These are phyloP conservation scores for Ligustrum vulgare DNA, from an alignment of 257 asterid species.

Conservation along the genomic window DNA sequence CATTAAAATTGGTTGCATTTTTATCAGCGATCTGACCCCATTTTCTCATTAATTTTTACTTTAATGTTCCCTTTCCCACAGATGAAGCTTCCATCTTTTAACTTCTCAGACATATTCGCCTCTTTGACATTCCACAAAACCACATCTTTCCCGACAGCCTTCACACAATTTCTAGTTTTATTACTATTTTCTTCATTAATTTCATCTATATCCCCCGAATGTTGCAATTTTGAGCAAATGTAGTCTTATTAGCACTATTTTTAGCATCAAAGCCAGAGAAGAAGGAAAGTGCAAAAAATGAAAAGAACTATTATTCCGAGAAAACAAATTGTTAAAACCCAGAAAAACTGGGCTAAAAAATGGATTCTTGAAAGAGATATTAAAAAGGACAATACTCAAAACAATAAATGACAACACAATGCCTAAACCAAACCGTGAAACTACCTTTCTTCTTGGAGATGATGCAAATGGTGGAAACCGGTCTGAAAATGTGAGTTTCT, in stretches of 20 bases:
- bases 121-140: conserved; percentile 30
- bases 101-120: conserved; percentile 34
- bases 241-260: conserved; percentile 25
- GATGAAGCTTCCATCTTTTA: conserved; percentile 28
- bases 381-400: conserved; percentile 42
- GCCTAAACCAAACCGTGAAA: conserved; percentile 38
- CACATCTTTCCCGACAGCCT: conserved; percentile 28
- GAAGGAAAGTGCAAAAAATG: conserved; percentile 45
- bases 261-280: conserved; percentile 19
- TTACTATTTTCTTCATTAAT: conserved; percentile 34
- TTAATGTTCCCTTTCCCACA: conserved; percentile 25
- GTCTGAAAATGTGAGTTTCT: too few relatives aligned
- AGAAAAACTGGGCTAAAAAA: conserved; percentile 45
- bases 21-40: conserved; percentile 23
- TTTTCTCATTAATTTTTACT: conserved; percentile 17
- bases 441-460: too few relatives aligned
- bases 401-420: conserved; percentile 46
- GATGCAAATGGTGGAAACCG: too few relatives aligned
- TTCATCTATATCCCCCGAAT: conserved; percentile 20
- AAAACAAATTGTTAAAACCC: conserved; percentile 39
- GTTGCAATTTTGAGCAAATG: conserved; percentile 14
- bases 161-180: conserved; percentile 23
- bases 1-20: conserved; percentile 22
- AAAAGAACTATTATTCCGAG: conserved; percentile 21
- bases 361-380: conserved; percentile 52